Evolutionary conservation across 192 early-diverging fungal genomes (phyloP), one percentile per base, ranked within the genome.

Genomic region (Backusella liffmaniae): DNA sequence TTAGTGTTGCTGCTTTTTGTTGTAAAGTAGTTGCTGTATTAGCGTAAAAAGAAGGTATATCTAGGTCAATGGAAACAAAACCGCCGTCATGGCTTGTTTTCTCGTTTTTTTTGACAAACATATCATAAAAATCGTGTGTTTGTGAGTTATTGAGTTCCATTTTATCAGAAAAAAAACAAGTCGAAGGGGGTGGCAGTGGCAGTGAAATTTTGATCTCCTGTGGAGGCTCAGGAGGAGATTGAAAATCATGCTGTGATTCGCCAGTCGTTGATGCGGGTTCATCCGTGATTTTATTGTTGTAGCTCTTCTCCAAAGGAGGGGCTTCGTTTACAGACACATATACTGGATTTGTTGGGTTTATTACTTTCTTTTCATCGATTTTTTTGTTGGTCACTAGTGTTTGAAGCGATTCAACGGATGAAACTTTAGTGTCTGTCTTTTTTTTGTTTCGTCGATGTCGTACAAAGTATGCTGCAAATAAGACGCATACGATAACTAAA

Each of bases 131-230:
- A 8, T 68, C 67, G 10, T 73, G 73, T 7, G 77, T 49, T 3
- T 79, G 49, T 2, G 69, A 51, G 51, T n/a, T 34, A n/a, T 70
- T 44, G 6, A 79, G 29, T 23, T 79, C 77, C 66, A 74, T 73
- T 29, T 73, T 79, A 59, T 79, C 77, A 29, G 77, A 74, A n/a
- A 79, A 79, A 44, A 79, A 74, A 18, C 73, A 79, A n/a, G 66
- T 69, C 26, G 77, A 49, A 18, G 77, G 73, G 12, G 73, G 77
- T 44, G 77, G 73, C 35, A 79, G 49, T 51, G 77, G 73, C 15
- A 79, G 41, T 42, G 77, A 37, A 21, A 79, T 67, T 59, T 67
- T 59, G 13, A 53, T 73, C 67, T 69, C 51, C 74, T 76, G 34
- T 73, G 30, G 39, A 30, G n/a, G 26, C 29, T 71, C 70, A 71